These are phyloP conservation scores for Phoma sp. DNA, from an alignment of 2,329 filamentous ascomycete species.

Conservation along the genomic window DNA sequence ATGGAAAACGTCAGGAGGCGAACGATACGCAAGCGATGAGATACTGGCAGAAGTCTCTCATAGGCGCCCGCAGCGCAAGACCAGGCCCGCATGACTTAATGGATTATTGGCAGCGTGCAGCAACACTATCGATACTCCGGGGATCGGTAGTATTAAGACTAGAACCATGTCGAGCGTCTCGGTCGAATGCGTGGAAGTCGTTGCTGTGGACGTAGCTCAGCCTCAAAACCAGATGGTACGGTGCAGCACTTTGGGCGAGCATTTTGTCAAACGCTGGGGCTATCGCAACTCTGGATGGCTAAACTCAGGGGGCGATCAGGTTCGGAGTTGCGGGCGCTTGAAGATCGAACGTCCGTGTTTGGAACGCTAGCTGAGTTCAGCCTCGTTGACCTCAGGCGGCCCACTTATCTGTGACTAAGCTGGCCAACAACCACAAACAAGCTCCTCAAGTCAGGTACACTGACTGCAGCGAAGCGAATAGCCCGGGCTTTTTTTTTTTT, in stretches of 20 bases:
- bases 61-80: neutral
- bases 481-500: neutral
- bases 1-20: neutral
- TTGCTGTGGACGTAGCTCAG: neutral
- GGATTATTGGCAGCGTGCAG: neutral
- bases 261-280: constrained; percentile 8
- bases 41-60: neutral
- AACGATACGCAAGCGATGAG: neutral
- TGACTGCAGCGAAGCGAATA: constrained; percentile 2
- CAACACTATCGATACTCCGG: neutral
- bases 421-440: neutral
- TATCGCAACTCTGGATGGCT: constrained; percentile 1
- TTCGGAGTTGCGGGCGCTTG: constrained; percentile 1
- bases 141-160: neutral
- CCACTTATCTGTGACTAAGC: constrained; percentile 1
- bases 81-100: neutral
- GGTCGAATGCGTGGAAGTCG: neutral
- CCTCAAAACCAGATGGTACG: neutral
- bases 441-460: neutral
- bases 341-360: constrained; percentile 2
- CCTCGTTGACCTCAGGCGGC: neutral
- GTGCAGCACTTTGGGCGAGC: constrained; percentile 10
- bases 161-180: neutral
- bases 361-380: neutral
- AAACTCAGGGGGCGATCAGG: constrained; percentile 6